Evolutionary conservation across 2,329 filamentous ascomycete genomes (phyloP).

Genomic region (Drechslerella dactyloides): DNA sequence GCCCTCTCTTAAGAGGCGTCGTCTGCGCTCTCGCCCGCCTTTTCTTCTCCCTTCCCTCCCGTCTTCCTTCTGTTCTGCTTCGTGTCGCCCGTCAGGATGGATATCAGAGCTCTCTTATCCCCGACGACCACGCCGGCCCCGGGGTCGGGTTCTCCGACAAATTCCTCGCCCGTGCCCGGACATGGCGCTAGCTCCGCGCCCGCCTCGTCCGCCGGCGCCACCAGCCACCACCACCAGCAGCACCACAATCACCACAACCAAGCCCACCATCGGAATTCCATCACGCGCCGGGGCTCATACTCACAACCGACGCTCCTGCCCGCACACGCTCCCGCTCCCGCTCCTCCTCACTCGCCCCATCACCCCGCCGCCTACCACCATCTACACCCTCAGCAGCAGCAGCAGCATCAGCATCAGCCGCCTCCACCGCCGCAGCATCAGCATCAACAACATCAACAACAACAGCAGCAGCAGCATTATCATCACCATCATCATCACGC

Average conservation of each 20-base stretch:
- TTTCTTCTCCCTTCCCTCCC: neutral
- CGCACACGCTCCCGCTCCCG: neutral
- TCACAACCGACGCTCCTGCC: neutral
- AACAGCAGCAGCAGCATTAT: slow-evolving; percentile 19
- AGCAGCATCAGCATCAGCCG: slow-evolving; percentile 19
- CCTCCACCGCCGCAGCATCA: slow-evolving; percentile 14
- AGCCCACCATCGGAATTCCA: neutral
- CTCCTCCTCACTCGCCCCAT: neutral
- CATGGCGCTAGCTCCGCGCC: slow-evolving; percentile 14
- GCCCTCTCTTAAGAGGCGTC: slow-evolving; percentile 2
- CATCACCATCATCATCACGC: slow-evolving; percentile 35
- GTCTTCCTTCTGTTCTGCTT: neutral
- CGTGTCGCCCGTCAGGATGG: slow-evolving; percentile 29
- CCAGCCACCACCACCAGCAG: neutral
- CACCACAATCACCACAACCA: neutral
- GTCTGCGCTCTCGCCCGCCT: neutral
- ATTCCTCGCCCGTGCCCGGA: slow-evolving; percentile 50
- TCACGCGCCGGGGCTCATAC: neutral
- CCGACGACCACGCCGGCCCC: slow-evolving; percentile 49
- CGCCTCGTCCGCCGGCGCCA: slow-evolving; percentile 2
- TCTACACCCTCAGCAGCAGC: slow-evolving; percentile 13
- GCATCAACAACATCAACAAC: slow-evolving; percentile 8
- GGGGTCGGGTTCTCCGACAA: slow-evolving; percentile 44
- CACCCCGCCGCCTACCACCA: neutral
- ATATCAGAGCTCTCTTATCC: slow-evolving; percentile 49